Base-by-base conservation (phyloP, 2,329 filamentous ascomycete species). In the Lasiodiplodia theobromae region DNA sequence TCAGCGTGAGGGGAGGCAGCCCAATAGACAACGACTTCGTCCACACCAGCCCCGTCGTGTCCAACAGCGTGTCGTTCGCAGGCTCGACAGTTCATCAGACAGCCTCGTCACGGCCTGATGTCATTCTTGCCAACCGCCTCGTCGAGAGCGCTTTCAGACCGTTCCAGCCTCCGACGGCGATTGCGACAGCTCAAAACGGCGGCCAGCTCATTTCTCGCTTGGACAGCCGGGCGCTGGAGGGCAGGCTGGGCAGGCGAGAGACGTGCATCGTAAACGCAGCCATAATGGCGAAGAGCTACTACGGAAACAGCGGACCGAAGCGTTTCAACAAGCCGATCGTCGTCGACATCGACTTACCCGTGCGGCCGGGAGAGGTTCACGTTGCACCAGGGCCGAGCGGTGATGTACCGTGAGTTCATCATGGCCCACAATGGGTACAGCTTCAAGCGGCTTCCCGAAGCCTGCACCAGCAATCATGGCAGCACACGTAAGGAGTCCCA, bases 261-360 rank as follows among this genome's bases (percentile, higher is more conserved):
- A 96, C 92, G 1, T 94, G 89, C 75, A 82, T 96, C 66, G 86
- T 96, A 72, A 96, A 97, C 80, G 92, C 92, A 34, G 89, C 92
- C 23, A 89, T 94, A 70, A 86, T 91, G 84, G 88, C 88, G 53
- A 89, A 85, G 25, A 89, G 86, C 70, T 90, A 47, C 44, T 47
- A 88, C 79, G 74, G 76, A 14, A 68, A 69, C 23, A 73, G 73
- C 40, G 83, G 80, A 1, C 88, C 88, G 18, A 92, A 89, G 77
- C 84, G 80, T 70, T 89, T 92, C 79, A 89, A 94, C 78, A 92
- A 94, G 76, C 90, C 93, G 23, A 91, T 96, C 72, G 90, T 96
- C n/a, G 89, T 97, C 14, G 92, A 97, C 76, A 75, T 96, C 37
- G 88, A 94, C 71, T 81, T 96, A 70, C 90, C 90, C 44, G 56